Evolutionary conservation across 495 filamentous ascomycete genomes (phyloP), one percentile per base, ranked within the genome.

Genomic region (Astrothelium macrocarpum): DNA sequence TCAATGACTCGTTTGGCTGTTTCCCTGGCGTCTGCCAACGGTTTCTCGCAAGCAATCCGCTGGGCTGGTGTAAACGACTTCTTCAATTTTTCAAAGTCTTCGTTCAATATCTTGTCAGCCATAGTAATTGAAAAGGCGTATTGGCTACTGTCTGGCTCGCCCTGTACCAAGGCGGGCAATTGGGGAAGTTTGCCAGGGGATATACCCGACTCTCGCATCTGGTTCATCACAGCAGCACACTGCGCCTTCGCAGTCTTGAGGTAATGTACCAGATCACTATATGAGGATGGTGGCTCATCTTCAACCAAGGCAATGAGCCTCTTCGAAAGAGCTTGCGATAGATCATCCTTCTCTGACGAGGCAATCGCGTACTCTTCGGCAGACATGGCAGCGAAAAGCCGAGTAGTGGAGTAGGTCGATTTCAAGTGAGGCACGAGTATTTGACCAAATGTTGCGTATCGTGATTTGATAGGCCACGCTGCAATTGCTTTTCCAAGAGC

Each of bases 121-220:
- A 93, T 88, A 1, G 81, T 78, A 63, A 97, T 79, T 43, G 90
- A 94, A 76, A 98, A 98, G 31, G 94, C 91, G 64, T 86, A 90
- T 20, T 90, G 90, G 12, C 93, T 91, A 49, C 94, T 91, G 70
- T 91, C 89, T 1, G 86, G 73, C 65, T 97, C 93, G 23, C 94
- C 95, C 77, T 97, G 94, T 26, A 95, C 89, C 43, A 97, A 86
- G 34, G 91, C 88, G 61, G 95, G 89, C 42, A 97, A 82, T 12
- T 77, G 76, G 2, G 94, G 93, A 53, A 97, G 72, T 71, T 87
- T 90, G 53, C 81, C 78, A 58, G 81, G 77, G 46, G 86, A 77
- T 14, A 96, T 84, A 28, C 87, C 90, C 64, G 90, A 83, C 64
- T 96, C 91, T 64, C 89, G 81, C 82, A 97, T 97, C 31, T 90